Evolutionary conservation across 306 rosid genomes (phyloP).

Genomic region (Mimosa bimucronata): DNA sequence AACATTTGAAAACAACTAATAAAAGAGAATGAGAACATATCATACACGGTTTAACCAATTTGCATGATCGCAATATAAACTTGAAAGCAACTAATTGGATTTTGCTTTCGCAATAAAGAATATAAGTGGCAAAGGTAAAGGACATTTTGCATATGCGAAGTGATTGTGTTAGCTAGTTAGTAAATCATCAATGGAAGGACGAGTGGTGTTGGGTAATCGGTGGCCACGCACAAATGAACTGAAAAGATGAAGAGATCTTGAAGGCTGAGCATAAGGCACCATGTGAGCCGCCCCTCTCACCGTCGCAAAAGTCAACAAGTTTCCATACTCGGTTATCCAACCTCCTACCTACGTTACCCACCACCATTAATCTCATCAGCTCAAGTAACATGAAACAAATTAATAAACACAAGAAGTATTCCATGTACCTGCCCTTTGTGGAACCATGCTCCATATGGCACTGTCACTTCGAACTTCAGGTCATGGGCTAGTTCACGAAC

Average conservation of each 20-base stretch:
- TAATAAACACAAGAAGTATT: background rate
- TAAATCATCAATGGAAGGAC: constrained; percentile 45
- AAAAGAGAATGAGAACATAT: background rate
- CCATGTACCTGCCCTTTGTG: constrained; percentile 80
- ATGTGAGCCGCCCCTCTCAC: constrained; percentile 91
- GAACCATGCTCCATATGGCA: constrained; percentile 85
- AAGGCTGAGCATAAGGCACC: constrained; percentile 92
- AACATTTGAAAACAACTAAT: background rate
- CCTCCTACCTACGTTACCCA: constrained; percentile 62
- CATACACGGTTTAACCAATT: background rate
- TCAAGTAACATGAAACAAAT: background rate
- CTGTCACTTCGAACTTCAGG: constrained; percentile 61
- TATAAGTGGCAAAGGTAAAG: background rate
- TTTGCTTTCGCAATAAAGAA: background rate
- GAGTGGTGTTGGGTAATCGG: constrained; percentile 72
- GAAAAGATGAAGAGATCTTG: constrained; percentile 79
- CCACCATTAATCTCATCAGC: background rate
- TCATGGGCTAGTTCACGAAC: constrained; percentile 82
- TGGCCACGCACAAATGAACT: constrained; percentile 60
- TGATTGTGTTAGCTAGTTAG: background rate
- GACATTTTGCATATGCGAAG: background rate
- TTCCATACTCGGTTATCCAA: constrained; percentile 88
- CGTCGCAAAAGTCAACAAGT: constrained; percentile 74
- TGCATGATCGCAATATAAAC: background rate
- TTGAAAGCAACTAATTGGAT: background rate